Evolutionary conservation across 805 yeast species (phyloP).

Genomic region (Candida khao-thaluensis): DNA sequence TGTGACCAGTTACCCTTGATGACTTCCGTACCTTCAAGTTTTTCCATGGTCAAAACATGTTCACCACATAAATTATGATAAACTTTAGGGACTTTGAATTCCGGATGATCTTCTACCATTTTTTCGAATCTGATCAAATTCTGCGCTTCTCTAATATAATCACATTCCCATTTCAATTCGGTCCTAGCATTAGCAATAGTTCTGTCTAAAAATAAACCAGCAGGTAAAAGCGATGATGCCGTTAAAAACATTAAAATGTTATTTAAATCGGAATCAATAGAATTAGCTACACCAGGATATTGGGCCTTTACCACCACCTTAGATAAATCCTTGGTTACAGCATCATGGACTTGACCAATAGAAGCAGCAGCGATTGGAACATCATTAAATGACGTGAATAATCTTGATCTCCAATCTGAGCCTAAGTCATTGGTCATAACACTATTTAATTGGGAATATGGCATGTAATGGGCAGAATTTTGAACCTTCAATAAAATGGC

Average conservation of each 20-base stretch:
- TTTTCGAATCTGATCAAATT: constrained; percentile 67
- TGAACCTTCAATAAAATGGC: constrained; percentile 80
- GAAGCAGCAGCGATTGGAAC: constrained; percentile 94
- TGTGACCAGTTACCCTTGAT: constrained; percentile 75
- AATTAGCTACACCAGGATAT: constrained; percentile 93
- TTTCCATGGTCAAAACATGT: constrained; percentile 86
- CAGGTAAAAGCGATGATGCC: constrained; percentile 84
- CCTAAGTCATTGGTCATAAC: constrained; percentile 78
- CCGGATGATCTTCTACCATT: constrained; percentile 54
- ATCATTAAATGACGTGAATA: constrained; percentile 74
- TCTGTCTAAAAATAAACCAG: constrained; percentile 86
- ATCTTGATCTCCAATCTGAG: constrained; percentile 65
- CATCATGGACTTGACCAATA: constrained; percentile 94
- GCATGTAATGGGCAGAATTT: constrained; percentile 96
- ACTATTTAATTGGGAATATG: constrained; percentile 79
- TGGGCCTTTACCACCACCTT: constrained; percentile 93
- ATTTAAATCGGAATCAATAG: constrained; percentile 92
- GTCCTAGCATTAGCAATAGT: constrained; percentile 90
- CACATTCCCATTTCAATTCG: constrained; percentile 97
- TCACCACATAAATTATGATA: constrained; percentile 74
- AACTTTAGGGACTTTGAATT: constrained; percentile 79
- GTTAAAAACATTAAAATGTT: constrained; percentile 77
- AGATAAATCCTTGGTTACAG: constrained; percentile 62
- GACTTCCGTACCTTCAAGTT: constrained; percentile 79
- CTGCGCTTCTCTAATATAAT: constrained; percentile 84